A percentile compares a stretch with the other conserved stretches of the same genome.
Conservation (phyloP, 352 stramenopile genomes). For the Phytopythium litorale region DNA sequence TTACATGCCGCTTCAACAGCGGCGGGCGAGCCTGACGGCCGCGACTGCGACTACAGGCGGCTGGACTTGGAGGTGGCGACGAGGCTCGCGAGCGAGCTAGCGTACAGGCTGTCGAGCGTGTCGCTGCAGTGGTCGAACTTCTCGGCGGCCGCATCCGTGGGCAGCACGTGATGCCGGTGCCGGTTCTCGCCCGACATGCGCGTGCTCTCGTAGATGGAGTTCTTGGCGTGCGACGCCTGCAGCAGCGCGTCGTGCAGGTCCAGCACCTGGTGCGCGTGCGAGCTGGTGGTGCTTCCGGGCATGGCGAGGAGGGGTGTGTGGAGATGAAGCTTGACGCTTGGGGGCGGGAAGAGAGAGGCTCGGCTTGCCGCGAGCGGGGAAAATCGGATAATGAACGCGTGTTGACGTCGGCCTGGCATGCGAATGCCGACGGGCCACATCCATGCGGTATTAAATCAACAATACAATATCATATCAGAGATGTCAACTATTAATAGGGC, state of each 20-base stretch:
- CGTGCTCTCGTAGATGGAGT: conserved; percentile 53
- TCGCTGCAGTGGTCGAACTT: conserved; percentile 38
- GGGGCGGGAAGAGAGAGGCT: neutral
- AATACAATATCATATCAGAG: too few relatives aligned
- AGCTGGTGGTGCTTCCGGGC: conserved; percentile 1
- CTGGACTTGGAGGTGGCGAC: conserved; percentile 28
- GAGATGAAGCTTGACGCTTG: neutral
- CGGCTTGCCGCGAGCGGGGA: too few relatives aligned
- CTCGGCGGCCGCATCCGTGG: conserved; percentile 33
- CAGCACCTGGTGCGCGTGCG: neutral
- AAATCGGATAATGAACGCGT: neutral
- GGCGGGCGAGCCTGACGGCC: neutral
- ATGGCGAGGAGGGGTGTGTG: neutral
- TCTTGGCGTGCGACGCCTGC: conserved; percentile 17
- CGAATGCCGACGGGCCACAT: neutral
- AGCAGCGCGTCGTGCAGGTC: conserved; percentile 21
- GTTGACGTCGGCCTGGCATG: neutral
- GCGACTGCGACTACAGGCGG: conserved; percentile 38
- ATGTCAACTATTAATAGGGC: too few relatives aligned
- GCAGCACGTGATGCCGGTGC: conserved; percentile 34
- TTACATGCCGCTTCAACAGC: neutral
- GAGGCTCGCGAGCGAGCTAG: conserved; percentile 39
- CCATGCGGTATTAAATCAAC: too few relatives aligned
- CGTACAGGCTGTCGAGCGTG: conserved; percentile 39
- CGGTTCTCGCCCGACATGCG: conserved; percentile 54